A percentile compares a stretch with the other conserved stretches of the same genome.
phyloP scores from a whole-genome alignment of 2,329 filamentous ascomycete species.

The Aureobasidium sp. region DNA sequence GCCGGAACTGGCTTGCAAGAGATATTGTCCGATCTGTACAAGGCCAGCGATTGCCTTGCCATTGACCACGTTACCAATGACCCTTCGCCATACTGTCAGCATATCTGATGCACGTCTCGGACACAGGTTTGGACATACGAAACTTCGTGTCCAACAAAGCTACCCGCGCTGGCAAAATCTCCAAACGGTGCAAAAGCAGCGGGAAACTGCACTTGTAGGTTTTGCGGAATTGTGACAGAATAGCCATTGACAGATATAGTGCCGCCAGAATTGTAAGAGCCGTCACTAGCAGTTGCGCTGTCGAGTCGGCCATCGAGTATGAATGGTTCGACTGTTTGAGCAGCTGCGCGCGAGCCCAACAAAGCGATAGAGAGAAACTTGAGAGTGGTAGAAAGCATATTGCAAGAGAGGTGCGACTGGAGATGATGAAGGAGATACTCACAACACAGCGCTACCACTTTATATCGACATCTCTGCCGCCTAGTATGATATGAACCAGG shows the following conservation, averaged over 20 bases:
- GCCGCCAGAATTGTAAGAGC: slow-evolving; percentile 41
- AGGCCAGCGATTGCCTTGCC: slow-evolving; percentile 34
- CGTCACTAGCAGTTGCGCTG: slow-evolving; percentile 18
- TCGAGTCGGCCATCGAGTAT: slow-evolving; percentile 27
- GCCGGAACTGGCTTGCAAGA: slow-evolving; percentile 32
- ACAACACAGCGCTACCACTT: neutral
- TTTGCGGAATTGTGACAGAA: slow-evolving; percentile 42
- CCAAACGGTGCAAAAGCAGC: slow-evolving; percentile 39
- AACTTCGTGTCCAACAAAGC: slow-evolving; percentile 23
- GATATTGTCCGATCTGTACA: slow-evolving; percentile 32
- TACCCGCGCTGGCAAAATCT: slow-evolving; percentile 23
- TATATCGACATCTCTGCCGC: neutral
- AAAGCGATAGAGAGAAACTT: neutral
- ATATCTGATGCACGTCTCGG: slow-evolving; percentile 13
- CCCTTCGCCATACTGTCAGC: slow-evolving; percentile 19
- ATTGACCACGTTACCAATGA: slow-evolving; percentile 35
- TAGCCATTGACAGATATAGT: slow-evolving; percentile 41
- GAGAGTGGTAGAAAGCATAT: neutral
- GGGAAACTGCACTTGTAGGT: slow-evolving; percentile 45
- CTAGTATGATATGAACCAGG: neutral
- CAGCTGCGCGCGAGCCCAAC: neutral
- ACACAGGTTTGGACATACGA: slow-evolving; percentile 16
- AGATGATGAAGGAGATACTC: neutral
- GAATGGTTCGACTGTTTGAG: slow-evolving; percentile 18
- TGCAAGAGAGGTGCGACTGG: neutral